Evolutionary conservation across 441 rosid genomes (phyloP), one percentile per base, ranked within the genome.

Genomic region (Gossypium aridum): DNA sequence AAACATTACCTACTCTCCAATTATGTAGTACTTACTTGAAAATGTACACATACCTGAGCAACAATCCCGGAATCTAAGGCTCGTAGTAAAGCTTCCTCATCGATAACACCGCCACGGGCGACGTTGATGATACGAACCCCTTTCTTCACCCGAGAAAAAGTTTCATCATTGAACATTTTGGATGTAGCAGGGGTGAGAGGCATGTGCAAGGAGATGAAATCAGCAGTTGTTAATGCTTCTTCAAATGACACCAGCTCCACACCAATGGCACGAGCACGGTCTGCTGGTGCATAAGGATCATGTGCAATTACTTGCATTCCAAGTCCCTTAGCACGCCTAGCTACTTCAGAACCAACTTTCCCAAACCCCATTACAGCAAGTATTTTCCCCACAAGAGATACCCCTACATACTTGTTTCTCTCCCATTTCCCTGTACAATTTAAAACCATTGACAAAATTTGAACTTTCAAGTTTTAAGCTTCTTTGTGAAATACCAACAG

Each of bases 21-120:
- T 4, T 0, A 1, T 19, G 5, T 51, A 22, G 39, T 14, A 10
- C 19, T 25, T 5, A 26, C 5, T 26, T 22, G 39, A 65, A 45
- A 22, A 53, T 20, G 22, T 17, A 43, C 39, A 64, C 66, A 67
- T 43, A 86, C 90, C 86, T 86, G 92, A 79, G 91, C 87, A 57
- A 90, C 86, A 65, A 88, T 57, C 63, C 92, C 86, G 3, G 84
- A 76, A 68, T 87, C 86, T 37, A 90, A 81, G 43, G 91, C 92
- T 61, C 89, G 84, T 26, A 85, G 72, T 2, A 90, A 75, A 71
- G 91, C 94, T 9, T 87, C 90, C 76, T 90, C 94, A 22, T 90
- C 89, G n/a, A 90, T 87, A 63, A 85, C 90, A n/a, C 92, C 92
- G 77, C 94, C 94, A 0, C 89, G 86, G n/a, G 94, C 91, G 65